Evolutionary conservation across 1,139 yeast species (phyloP).

Genomic region (Protomyces gravidus): DNA sequence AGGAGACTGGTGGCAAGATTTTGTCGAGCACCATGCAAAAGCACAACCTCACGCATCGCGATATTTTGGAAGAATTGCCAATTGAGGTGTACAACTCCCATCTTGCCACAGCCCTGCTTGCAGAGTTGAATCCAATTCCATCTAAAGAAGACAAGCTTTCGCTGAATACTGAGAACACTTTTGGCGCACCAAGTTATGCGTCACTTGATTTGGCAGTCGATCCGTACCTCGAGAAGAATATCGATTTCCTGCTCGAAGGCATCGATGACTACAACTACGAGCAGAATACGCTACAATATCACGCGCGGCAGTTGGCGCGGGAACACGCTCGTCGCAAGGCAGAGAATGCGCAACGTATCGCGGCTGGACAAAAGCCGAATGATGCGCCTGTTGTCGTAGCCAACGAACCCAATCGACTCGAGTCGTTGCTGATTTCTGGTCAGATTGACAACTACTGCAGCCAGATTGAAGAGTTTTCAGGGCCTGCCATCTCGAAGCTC

Average conservation of each 20-base stretch:
- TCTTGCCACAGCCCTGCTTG: slow-evolving; percentile 47
- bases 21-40: slow-evolving; percentile 60
- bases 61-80: slow-evolving; percentile 70
- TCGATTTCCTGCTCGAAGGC: slow-evolving; percentile 68
- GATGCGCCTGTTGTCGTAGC: slow-evolving; percentile 62
- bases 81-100: slow-evolving; percentile 60
- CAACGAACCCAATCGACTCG: slow-evolving; percentile 69
- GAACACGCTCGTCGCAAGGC: slow-evolving; percentile 57
- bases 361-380: slow-evolving; percentile 54
- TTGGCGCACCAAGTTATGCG: slow-evolving; percentile 38
- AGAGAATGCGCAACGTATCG: slow-evolving; percentile 59
- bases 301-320: slow-evolving; percentile 71
- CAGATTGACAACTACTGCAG: slow-evolving; percentile 46
- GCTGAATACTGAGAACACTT: slow-evolving; percentile 32
- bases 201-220: slow-evolving; percentile 46
- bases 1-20: slow-evolving; percentile 48
- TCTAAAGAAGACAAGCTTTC: slow-evolving; percentile 35
- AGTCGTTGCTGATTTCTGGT: slow-evolving; percentile 64
- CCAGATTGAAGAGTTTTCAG: slow-evolving; percentile 36
- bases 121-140: background rate
- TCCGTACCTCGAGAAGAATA: slow-evolving; percentile 46
- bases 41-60: slow-evolving; percentile 60
- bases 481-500: slow-evolving; percentile 35
- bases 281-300: slow-evolving; percentile 76
- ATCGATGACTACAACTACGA: slow-evolving; percentile 76